These are phyloP conservation scores for Gautieria morchelliformis DNA, from an alignment of 768 basidiomycete genomes.

Conservation along the genomic window DNA sequence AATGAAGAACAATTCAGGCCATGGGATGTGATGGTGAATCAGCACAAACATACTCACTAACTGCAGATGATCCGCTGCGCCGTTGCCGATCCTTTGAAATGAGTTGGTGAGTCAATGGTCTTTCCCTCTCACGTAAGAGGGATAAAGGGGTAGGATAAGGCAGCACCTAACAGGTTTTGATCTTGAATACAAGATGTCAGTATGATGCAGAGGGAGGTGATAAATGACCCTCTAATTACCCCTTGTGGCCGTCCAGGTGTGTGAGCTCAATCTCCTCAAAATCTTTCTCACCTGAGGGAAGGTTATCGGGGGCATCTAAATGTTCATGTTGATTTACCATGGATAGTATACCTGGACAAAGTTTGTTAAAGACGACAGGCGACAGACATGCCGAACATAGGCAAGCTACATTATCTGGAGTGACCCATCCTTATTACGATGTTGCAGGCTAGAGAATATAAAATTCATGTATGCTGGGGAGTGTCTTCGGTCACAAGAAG, in stretches of 20 bases:
- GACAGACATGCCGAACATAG: not conserved
- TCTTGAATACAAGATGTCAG: not conserved
- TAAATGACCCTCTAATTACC: slow-evolving; percentile 17
- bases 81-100: slow-evolving; percentile 71
- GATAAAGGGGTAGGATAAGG: not conserved
- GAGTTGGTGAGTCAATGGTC: not conserved
- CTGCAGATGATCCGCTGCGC: slow-evolving; percentile 90
- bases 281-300: slow-evolving; percentile 51
- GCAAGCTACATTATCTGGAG: slow-evolving; percentile 76
- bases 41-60: slow-evolving; percentile 35
- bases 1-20: not conserved
- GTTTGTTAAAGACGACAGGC: not conserved
- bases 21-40: not conserved
- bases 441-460: slow-evolving; percentile 71
- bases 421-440: slow-evolving; percentile 84
- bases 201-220: not conserved
- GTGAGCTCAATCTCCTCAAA: slow-evolving; percentile 74
- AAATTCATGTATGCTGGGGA: slow-evolving; percentile 77
- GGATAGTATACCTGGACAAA: slow-evolving; percentile 65
- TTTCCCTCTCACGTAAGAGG: not conserved
- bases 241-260: slow-evolving; percentile 86
- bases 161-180: slow-evolving; percentile 65
- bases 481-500: not conserved
- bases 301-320: not conserved
- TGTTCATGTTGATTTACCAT: slow-evolving; percentile 39